Evolutionary conservation across 768 basidiomycete species (phyloP).

Genomic region (Tephrocybe sp.): DNA sequence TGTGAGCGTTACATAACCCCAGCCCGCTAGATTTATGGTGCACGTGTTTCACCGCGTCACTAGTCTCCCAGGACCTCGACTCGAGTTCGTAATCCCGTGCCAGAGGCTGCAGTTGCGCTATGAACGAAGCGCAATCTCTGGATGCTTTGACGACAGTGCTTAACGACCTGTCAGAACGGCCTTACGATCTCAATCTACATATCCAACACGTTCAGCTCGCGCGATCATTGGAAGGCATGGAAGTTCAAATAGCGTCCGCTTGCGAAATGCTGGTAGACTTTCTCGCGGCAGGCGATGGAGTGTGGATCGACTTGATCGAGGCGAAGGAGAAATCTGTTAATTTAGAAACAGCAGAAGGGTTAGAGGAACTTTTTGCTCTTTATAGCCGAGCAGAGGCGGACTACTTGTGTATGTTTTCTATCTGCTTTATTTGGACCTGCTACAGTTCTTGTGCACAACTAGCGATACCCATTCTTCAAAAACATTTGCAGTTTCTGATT

Average conservation of each 20-base stretch:
- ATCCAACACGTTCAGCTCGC: slow-evolving; percentile 66
- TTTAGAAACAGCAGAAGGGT: slow-evolving; percentile 50
- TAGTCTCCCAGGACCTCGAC: too few species aligned
- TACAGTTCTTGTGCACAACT: slow-evolving; percentile 4
- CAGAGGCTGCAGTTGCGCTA: slow-evolving; percentile 19
- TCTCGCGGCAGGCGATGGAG: slow-evolving; percentile 64
- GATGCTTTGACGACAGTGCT: slow-evolving; percentile 65
- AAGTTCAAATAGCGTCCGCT: slow-evolving; percentile 59
- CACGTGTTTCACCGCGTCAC: too few species aligned
- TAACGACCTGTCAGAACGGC: slow-evolving; percentile 54
- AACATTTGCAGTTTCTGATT: slow-evolving; percentile 64
- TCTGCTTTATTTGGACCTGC: not conserved
- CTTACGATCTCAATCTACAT: slow-evolving; percentile 66
- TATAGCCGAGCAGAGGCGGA: slow-evolving; percentile 72
- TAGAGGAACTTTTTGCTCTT: slow-evolving; percentile 56
- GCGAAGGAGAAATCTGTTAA: slow-evolving; percentile 50
- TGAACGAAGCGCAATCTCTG: slow-evolving; percentile 61
- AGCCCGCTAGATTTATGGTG: too few species aligned
- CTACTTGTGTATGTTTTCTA: slow-evolving; percentile 68
- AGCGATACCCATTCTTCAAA: slow-evolving; percentile 78
- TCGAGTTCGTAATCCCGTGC: not conserved
- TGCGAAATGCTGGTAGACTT: slow-evolving; percentile 66
- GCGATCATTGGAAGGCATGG: slow-evolving; percentile 52
- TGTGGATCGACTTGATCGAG: slow-evolving; percentile 73
- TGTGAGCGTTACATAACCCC: too few species aligned